These are phyloP conservation scores for Monocercomonoides exilis DNA, from an alignment of 78 protist species.

Conservation along the genomic window DNA sequence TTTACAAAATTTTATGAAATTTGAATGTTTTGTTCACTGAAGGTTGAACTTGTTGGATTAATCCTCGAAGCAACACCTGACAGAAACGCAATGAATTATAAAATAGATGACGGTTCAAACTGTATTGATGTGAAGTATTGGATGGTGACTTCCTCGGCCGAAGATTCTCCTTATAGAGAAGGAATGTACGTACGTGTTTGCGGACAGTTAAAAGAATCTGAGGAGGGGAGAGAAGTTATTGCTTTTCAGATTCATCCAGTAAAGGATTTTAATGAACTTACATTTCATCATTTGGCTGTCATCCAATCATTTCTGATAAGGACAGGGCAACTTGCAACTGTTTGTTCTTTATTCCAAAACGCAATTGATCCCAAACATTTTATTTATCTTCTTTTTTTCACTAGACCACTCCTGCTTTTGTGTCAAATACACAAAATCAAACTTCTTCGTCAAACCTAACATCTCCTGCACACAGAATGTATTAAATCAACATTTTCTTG, in stretches of 20 bases:
- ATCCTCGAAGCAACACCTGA: not conserved
- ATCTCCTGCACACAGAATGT: no score
- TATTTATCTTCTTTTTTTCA: no score
- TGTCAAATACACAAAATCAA: no score
- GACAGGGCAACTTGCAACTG: no score
- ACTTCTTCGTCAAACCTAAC: no score
- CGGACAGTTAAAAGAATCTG: constrained; percentile 1
- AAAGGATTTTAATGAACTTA: constrained; percentile 33
- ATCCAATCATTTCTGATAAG: not conserved
- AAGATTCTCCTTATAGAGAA: not conserved
- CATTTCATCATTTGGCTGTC: constrained; percentile 10
- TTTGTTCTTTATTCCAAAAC: no score
- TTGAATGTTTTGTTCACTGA: no score
- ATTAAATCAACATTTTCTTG: no score
- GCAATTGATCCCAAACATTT: no score
- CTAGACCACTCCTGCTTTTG: no score
- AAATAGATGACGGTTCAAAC: not conserved
- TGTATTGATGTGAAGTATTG: not conserved
- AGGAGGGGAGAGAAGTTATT: not conserved
- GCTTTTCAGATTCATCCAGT: not conserved
- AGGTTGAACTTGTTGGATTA: no score
- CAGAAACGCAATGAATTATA: not conserved
- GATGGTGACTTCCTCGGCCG: not conserved
- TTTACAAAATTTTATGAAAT: no score
- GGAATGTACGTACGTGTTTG: constrained; percentile 25